phyloP scores from a whole-genome alignment of 352 stramenopile genomes.

The Albugo laibachii region DNA sequence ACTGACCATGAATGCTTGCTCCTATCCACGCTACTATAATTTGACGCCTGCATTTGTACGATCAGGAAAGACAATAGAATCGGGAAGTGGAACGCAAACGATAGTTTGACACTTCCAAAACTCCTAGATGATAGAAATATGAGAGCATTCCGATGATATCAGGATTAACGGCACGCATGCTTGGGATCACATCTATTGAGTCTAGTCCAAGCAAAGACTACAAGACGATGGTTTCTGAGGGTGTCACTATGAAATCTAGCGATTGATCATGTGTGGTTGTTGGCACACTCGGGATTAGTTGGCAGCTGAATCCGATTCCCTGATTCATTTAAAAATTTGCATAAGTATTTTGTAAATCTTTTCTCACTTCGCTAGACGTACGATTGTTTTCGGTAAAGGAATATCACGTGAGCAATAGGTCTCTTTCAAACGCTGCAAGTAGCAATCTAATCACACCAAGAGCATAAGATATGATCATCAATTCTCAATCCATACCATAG shows the following conservation, averaged over 20 bases:
- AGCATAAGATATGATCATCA: background rate
- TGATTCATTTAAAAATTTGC: constrained; percentile 6
- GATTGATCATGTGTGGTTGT: constrained; percentile 35
- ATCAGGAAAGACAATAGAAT: no score
- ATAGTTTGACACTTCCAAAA: no score
- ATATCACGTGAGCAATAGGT: constrained; percentile 17
- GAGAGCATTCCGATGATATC: no score
- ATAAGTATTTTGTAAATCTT: background rate
- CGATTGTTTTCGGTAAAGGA: constrained; percentile 27
- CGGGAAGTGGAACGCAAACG: no score
- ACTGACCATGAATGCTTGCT: no score
- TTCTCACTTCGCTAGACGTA: constrained; percentile 10
- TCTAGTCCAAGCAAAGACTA: no score
- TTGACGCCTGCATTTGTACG: no score
- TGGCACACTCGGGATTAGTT: constrained; percentile 44
- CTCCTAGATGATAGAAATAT: no score
- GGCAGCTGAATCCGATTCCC: constrained; percentile 38
- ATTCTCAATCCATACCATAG: constrained; percentile 30
- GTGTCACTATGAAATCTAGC: constrained; percentile 48
- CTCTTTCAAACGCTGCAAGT: constrained; percentile 35
- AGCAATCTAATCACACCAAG: constrained; percentile 24
- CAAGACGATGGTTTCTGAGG: constrained; percentile 19
- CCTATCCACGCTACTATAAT: no score
- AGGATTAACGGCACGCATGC: no score
- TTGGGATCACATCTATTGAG: no score